Conservation (phyloP, 2,329 filamentous ascomycete species). For the Malbranchea zuffiana region DNA sequence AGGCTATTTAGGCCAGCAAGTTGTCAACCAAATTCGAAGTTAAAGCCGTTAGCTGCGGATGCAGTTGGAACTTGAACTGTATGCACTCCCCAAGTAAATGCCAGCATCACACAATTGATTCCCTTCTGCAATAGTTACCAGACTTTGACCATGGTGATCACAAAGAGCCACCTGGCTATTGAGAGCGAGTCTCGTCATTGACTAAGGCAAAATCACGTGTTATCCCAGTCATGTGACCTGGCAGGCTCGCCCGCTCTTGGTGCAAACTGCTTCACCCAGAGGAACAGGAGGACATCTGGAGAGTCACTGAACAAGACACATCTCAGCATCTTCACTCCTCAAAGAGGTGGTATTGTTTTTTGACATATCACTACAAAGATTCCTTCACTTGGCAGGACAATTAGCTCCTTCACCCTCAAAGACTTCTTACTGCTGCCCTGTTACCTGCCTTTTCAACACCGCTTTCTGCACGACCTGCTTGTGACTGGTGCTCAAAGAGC, state of each 20-base stretch:
- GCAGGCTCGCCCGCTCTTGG: slow-evolving; percentile 24
- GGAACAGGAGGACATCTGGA: slow-evolving; percentile 8
- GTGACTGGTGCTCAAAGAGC: slow-evolving; percentile 3
- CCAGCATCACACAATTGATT: too few relatives aligned
- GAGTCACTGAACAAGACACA: slow-evolving; percentile 6
- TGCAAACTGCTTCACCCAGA: slow-evolving; percentile 29
- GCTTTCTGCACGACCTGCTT: slow-evolving; percentile 1
- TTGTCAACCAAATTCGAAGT: too few relatives aligned
- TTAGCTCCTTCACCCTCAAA: slow-evolving; percentile 3
- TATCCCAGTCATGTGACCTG: slow-evolving; percentile 22
- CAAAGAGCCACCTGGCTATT: too few relatives aligned
- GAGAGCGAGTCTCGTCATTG: too few relatives aligned
- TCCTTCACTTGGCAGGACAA: slow-evolving; percentile 1
- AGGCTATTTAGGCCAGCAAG: too few relatives aligned
- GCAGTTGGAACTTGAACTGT: too few relatives aligned
- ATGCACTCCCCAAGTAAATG: too few relatives aligned
- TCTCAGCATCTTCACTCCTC: slow-evolving; percentile 1
- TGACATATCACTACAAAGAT: background rate
- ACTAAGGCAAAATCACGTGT: too few relatives aligned
- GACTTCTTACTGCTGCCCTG: background rate
- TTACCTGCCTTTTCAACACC: slow-evolving; percentile 1
- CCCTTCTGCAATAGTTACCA: too few relatives aligned
- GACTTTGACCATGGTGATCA: too few relatives aligned
- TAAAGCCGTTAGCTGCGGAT: too few relatives aligned
- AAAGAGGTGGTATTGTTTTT: slow-evolving; percentile 1